phyloP scores from a whole-genome alignment of 257 asterid genomes.

The Thymus quinquecostatus region DNA sequence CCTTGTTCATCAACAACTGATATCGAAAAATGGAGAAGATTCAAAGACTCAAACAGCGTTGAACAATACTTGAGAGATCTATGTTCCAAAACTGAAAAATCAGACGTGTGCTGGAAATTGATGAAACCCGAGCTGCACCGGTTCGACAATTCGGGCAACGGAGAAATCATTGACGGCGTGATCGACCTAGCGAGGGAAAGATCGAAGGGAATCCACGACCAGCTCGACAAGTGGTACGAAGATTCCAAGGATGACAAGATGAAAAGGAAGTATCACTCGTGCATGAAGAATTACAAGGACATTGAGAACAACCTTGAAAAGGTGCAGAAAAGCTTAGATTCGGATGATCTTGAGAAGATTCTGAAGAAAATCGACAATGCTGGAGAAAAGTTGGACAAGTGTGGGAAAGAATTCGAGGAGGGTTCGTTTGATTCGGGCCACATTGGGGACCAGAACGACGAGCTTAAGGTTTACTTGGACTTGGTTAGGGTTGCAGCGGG shows the following conservation, averaged over 20 bases:
- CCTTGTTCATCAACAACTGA: not conserved
- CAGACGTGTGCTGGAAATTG: not conserved
- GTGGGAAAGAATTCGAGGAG: conserved; percentile 24
- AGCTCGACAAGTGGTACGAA: not conserved
- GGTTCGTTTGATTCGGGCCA: conserved; percentile 28
- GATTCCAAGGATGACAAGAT: conserved; percentile 17
- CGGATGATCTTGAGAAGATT: not conserved
- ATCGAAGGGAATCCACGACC: not conserved
- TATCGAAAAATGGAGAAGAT: not conserved
- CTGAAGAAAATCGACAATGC: conserved; percentile 15
- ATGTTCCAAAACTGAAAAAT: not conserved
- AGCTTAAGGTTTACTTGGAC: conserved; percentile 1
- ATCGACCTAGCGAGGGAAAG: not conserved
- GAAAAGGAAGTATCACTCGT: conserved; percentile 28
- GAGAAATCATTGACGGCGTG: not conserved
- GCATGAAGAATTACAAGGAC: conserved; percentile 37
- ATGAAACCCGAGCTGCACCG: not conserved
- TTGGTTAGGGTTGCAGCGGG: not conserved
- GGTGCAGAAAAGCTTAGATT: conserved; percentile 12
- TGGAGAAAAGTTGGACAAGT: conserved; percentile 28
- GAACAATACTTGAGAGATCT: not conserved
- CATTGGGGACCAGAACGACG: conserved; percentile 30
- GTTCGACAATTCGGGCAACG: not conserved
- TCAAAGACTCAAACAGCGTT: not conserved
- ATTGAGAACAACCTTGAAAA: conserved; percentile 24